Conservation (phyloP, 2,329 filamentous ascomycete genomes). For the Calonectria montana region DNA sequence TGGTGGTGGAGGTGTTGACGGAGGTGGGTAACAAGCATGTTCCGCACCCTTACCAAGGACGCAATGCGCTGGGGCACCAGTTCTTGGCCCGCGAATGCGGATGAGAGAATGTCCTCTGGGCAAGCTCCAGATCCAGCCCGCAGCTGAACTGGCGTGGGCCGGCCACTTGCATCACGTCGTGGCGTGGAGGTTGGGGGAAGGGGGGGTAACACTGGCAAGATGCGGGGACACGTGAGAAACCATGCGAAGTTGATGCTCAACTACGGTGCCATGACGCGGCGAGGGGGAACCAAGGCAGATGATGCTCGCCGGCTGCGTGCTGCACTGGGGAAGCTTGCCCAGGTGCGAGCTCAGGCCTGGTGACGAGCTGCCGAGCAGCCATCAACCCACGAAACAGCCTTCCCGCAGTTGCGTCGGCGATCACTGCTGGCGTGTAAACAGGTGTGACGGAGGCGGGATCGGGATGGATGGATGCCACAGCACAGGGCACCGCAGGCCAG, state of each 20-base stretch:
- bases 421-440: slow-evolving; percentile 9
- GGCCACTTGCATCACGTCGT: slow-evolving; percentile 39
- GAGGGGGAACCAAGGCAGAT: slow-evolving; percentile 12
- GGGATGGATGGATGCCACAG: slow-evolving; percentile 17
- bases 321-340: background rate
- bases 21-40: slow-evolving; percentile 36
- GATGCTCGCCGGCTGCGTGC: background rate
- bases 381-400: slow-evolving; percentile 4
- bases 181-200: slow-evolving; percentile 40
- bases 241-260: slow-evolving; percentile 37
- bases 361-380: background rate
- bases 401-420: slow-evolving; percentile 17
- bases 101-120: slow-evolving; percentile 22
- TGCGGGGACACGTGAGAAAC: slow-evolving; percentile 45
- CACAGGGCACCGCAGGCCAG: background rate
- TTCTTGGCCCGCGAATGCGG: slow-evolving; percentile 4
- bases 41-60: slow-evolving; percentile 19
- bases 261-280: slow-evolving; percentile 40
- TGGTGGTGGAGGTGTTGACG: slow-evolving; percentile 7
- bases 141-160: slow-evolving; percentile 31
- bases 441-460: slow-evolving; percentile 19
- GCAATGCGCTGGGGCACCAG: slow-evolving; percentile 18
- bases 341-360: background rate
- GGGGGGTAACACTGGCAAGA: slow-evolving; percentile 32
- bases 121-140: slow-evolving; percentile 37